Evolutionary conservation across 805 yeast species (phyloP), one percentile per base, ranked within the genome.

Genomic region (Kuraishia capsulata): DNA sequence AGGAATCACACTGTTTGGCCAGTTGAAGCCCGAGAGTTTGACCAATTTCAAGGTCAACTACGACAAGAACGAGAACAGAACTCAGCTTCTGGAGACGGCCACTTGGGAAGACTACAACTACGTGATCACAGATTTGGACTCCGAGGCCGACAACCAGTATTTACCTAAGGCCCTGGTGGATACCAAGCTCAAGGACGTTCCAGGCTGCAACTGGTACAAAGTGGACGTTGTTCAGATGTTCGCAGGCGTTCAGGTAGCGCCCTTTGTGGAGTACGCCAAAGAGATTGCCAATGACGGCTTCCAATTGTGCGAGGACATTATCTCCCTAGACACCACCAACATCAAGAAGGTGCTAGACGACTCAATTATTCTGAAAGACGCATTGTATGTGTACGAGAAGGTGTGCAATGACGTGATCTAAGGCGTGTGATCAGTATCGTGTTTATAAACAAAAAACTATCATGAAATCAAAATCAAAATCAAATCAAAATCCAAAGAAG

Each of bases 1-100:
- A 1, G 97, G 97, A 6, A 80, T 78, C 3, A 73, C 89, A 3
- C 65, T 75, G 38, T 90, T 90, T 60, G 80, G 80, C 0, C 81
- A 88, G 51, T 46, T 82, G 4, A 69, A 73, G 36, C 44, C 44
- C 11, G 55, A 48, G 3, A 18, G 32, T 3, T 48, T 57, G 30
- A 36, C 40, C 6, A 35, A 44, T 4, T 35, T 51, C 21, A 51
- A 52, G 30, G 52, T 71, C 32, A 44, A 42, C n/a, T 90, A 86
- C 52, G 96, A 90, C 56, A 87, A 81, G 52, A 74, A 92, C 0
- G 97, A 90, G 3, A 49, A 45, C 0, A 55, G 45, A 3, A 54
- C 83, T 33, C 38, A 40, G 11, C 28, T 20, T 3, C 33, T 44
- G 21, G 41, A 46, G 30, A 16, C 41, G 23, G 47, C 45, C 1